Base-by-base conservation (phyloP, 2,329 filamentous ascomycete genomes). In the Orbilia quercus region DNA sequence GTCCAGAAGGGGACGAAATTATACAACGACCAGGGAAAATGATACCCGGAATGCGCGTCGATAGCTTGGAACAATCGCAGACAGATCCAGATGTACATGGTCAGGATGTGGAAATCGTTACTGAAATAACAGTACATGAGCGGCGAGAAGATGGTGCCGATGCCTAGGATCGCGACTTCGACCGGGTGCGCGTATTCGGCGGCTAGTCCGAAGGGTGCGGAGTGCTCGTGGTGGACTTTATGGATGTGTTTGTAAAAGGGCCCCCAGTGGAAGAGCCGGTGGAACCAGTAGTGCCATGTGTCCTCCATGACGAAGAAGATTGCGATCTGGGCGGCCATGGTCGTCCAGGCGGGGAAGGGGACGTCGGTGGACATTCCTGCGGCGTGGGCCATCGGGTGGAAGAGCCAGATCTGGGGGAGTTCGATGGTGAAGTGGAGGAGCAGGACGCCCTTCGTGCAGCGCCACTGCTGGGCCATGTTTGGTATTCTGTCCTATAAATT, bases 151-250 rank as follows among this genome's bases (percentile, higher is more conserved):
- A 99, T 90, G 0, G 90, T 90, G 75, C 95, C 95, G 69, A 96
- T 85, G 40, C 94, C 95, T 54, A 99, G 89, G 66, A 96, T 87
- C 90, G 97, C 96, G 77, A 94, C 92, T 83, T 99, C 95, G 77
- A 98, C 96, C 0, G 95, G 95, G 45, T 94, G 97, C 5, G 95
- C 95, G 82, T 99, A 99, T 83, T 99, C 95, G 66, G 95, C 94
- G 18, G 95, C 94, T 59, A 99, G 85, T 77, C 95, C 95, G 80
- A 99, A 99, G 16, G 95, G 95, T 11, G 95, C 95, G 38, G 92
- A 96, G 85, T 99, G 99, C 79, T 95, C 94, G 85, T 99, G 95
- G 84, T 99, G 95, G 78, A 99, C 93, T 85, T 99, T 99, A 87
- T 99, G 95, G 79, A 99, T 91, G 79, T 89, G 87, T 85, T 92